phyloP scores from a whole-genome alignment of 31 red algal genomes.

The Endocladia muricata region DNA sequence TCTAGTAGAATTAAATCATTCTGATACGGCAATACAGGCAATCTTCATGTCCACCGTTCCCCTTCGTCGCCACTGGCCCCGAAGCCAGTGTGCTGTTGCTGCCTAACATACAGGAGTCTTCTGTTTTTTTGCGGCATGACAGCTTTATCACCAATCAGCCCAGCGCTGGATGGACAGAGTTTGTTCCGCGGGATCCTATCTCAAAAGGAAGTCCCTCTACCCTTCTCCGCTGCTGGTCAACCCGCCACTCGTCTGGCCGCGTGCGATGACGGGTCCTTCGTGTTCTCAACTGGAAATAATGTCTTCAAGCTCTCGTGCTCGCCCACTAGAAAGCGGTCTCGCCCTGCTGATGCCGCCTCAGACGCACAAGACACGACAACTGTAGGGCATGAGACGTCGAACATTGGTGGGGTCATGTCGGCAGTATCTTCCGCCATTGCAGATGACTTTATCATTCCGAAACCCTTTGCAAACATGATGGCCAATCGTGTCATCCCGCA shows the following conservation, averaged over 20 bases:
- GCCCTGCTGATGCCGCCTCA: background rate
- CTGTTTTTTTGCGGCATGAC: no score
- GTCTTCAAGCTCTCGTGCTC: slow-evolving; percentile 25
- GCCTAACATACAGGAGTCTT: no score
- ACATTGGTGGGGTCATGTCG: background rate
- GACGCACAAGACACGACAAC: background rate
- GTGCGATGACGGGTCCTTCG: slow-evolving; percentile 19
- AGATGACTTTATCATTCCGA: slow-evolving; percentile 68
- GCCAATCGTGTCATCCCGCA: slow-evolving; percentile 2
- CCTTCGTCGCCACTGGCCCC: no score
- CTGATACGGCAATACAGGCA: no score
- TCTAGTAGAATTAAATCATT: no score
- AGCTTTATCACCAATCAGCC: no score
- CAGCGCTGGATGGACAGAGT: background rate
- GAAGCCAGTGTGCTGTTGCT: no score
- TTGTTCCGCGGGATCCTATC: slow-evolving; percentile 36
- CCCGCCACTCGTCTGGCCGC: slow-evolving; percentile 44
- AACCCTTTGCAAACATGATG: background rate
- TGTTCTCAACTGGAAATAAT: slow-evolving; percentile 11
- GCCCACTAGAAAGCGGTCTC: slow-evolving; percentile 31
- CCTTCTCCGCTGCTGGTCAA: slow-evolving; percentile 31
- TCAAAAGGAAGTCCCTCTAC: background rate
- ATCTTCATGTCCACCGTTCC: no score
- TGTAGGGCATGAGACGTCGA: background rate
- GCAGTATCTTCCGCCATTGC: slow-evolving; percentile 37